Base-by-base conservation (phyloP, 2,329 filamentous ascomycete genomes). In the Colletotrichum brevisporum region DNA sequence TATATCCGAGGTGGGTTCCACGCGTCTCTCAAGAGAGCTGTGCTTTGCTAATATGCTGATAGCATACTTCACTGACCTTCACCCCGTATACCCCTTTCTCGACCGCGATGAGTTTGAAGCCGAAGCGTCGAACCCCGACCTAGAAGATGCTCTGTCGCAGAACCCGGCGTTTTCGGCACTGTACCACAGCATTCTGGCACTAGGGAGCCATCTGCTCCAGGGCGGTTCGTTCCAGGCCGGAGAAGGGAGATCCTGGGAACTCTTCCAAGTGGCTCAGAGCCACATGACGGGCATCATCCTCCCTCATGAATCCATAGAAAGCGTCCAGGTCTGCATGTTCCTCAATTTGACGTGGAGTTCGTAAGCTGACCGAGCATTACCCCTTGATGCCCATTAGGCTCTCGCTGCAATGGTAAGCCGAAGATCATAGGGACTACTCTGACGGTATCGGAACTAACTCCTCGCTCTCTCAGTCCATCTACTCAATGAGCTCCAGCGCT, bases 31-130 rank as follows among this genome's bases (percentile, higher is more conserved):
- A 5, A 1, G 6, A 31, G 41, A 18, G 26, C 4, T 16, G 45
- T 13, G 21, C 41, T 5, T 51, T 16, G n/a, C 26, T 63, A 31
- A 63, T 16, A 16, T 21, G 6, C 5, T 5, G 27, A 2, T 2
- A 80, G 79, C 75, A n/a, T 81, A 79, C 57, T 82, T 82, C 59
- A 67, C 73, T 4, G 72, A 79, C 26, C 48, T 80, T 1, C 79
- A 82, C 64, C 78, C 78, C 5, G 63, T 81, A 0, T 79, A 81
- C 67, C 79, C 80, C 2, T 80, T 81, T 61, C 73, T 82, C 5
- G 75, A 80, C 50, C 70, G 71, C 43, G 43, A 58, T 16, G 27
- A 56, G 6, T 67, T 67, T 13, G 51, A 57, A 15, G 13, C 21
- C 21, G 36, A 57, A 13, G 52, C 57, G 5, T 57, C 52, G 13